Conservation (phyloP, 1,139 yeast genomes). For the Sugiyamaella paludigena region DNA sequence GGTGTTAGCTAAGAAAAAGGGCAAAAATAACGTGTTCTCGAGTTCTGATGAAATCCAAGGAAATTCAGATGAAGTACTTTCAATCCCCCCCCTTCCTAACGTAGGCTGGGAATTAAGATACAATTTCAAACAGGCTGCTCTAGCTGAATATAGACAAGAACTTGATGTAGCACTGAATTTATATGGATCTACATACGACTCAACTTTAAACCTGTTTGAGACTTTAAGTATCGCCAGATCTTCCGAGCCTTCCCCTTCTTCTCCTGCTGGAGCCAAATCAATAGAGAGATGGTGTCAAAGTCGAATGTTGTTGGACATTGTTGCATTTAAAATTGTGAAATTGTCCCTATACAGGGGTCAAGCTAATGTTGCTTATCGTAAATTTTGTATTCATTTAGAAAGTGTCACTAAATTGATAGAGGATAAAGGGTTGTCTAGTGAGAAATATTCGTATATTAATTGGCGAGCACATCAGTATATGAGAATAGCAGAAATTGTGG, state of each 20-base stretch:
- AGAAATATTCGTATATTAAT: constrained; percentile 36
- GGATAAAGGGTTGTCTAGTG: constrained; percentile 24
- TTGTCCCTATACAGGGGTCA: constrained; percentile 60
- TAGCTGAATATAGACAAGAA: constrained; percentile 49
- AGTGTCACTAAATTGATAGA: constrained; percentile 41
- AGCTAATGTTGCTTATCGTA: constrained; percentile 57
- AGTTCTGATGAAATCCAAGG: not conserved
- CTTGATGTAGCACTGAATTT: constrained; percentile 46
- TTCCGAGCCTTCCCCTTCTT: not conserved
- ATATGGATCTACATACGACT: constrained; percentile 51
- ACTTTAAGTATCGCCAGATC: constrained; percentile 16
- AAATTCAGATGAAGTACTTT: constrained; percentile 5
- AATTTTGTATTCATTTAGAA: constrained; percentile 61
- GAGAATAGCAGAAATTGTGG: constrained; percentile 59
- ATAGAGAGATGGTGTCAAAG: constrained; percentile 43
- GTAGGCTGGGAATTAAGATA: constrained; percentile 50
- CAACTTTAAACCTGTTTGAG: constrained; percentile 43
- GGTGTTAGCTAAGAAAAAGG: constrained; percentile 37
- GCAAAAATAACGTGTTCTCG: constrained; percentile 21
- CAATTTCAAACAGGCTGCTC: constrained; percentile 47
- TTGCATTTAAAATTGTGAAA: constrained; percentile 63
- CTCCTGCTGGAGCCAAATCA: constrained; percentile 8
- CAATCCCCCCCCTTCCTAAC: constrained; percentile 31
- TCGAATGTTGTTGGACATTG: constrained; percentile 53
- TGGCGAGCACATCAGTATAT: constrained; percentile 45